Conservation (phyloP, 108 stramenopile species). For the Skeletonema menzelii region DNA sequence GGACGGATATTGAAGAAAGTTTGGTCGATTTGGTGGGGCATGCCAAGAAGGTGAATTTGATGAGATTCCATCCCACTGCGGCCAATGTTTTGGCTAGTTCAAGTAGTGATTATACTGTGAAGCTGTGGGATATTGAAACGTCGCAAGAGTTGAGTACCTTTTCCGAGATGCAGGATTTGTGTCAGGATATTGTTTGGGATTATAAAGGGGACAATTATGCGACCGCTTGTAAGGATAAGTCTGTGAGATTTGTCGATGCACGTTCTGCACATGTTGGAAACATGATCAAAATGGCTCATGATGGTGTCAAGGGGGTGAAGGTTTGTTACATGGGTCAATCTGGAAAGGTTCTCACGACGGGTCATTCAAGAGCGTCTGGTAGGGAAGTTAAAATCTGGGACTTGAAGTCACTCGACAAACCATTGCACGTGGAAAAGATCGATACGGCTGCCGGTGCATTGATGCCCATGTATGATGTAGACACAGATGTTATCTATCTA, state of each 20-base stretch:
- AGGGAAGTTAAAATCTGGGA: constrained; percentile 99
- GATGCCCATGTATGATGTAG: constrained; percentile 95
- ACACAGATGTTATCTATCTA: constrained; percentile 93
- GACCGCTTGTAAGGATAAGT: constrained; percentile 95
- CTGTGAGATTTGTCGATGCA: constrained; percentile 88
- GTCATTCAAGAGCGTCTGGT: constrained; percentile 87
- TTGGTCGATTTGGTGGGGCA: constrained; percentile 91
- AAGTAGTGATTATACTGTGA: constrained; percentile 87
- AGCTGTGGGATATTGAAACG: constrained; percentile 97
- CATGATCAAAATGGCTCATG: constrained; percentile 80
- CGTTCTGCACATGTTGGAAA: constrained; percentile 58
- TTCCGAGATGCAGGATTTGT: constrained; percentile 77
- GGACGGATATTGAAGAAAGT: constrained; percentile 82
- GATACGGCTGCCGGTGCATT: constrained; percentile 97
- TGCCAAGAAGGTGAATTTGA: constrained; percentile 90
- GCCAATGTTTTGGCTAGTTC: constrained; percentile 86
- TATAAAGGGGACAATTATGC: constrained; percentile 87
- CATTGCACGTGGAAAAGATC: constrained; percentile 81
- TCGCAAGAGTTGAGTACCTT: constrained; percentile 63
- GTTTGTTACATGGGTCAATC: constrained; percentile 82
- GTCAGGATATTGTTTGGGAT: constrained; percentile 98
- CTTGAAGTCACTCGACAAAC: constrained; percentile 72
- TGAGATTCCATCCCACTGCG: constrained; percentile 95
- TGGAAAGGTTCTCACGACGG: constrained; percentile 91
- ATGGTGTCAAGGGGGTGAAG: constrained; percentile 94